Evolutionary conservation across 768 basidiomycete genomes (phyloP).

Genomic region (Lactarius psammicola): DNA sequence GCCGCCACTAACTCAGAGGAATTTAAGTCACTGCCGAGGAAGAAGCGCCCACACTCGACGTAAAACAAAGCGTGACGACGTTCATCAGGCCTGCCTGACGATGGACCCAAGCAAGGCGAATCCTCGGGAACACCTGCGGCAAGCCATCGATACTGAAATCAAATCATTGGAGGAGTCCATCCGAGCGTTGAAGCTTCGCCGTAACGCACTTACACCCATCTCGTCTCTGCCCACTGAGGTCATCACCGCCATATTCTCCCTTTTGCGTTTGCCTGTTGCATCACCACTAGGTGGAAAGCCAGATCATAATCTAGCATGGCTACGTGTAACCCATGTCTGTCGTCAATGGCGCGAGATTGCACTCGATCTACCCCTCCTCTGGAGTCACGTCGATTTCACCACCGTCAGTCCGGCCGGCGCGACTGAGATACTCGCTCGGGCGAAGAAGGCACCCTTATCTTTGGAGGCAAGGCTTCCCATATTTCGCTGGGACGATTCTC

Average conservation of each 20-base stretch:
- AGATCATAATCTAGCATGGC: conserved; percentile 1
- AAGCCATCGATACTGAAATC: not conserved
- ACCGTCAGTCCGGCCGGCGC: not conserved
- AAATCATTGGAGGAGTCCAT: not conserved
- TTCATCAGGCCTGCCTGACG: too few relatives aligned
- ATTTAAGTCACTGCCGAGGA: too few relatives aligned
- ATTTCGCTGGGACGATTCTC: not conserved
- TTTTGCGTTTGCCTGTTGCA: not conserved
- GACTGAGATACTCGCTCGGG: conserved; percentile 12
- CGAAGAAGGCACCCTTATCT: not conserved
- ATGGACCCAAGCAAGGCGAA: not conserved
- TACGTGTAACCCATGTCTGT: conserved; percentile 19
- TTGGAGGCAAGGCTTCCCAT: not conserved
- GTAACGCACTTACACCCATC: not conserved
- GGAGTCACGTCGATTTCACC: conserved; percentile 11
- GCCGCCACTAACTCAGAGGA: too few relatives aligned
- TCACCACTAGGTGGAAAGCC: not conserved
- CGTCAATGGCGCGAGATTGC: conserved; percentile 25
- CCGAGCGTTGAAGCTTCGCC: not conserved
- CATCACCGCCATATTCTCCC: not conserved
- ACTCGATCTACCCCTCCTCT: conserved; percentile 18
- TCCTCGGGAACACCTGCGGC: not conserved
- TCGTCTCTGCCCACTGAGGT: not conserved
- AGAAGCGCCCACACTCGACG: too few relatives aligned
- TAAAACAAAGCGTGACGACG: too few relatives aligned